A percentile compares a stretch with the other conserved stretches of the same genome.
These are phyloP conservation scores for Cytospora chrysosperma DNA, from an alignment of 2,329 filamentous ascomycete species.

Conservation along the genomic window DNA sequence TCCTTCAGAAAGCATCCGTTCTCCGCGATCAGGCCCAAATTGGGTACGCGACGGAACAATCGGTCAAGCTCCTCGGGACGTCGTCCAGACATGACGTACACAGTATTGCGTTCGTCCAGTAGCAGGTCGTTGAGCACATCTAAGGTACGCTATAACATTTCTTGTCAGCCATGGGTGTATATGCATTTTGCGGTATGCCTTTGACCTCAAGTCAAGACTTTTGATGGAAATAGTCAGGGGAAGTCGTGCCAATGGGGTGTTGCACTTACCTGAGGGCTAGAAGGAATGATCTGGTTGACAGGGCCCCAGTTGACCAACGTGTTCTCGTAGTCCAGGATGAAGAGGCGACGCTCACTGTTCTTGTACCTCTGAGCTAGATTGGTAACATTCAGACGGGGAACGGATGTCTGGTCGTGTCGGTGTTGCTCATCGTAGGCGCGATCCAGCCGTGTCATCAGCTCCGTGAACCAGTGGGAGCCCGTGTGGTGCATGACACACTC, in stretches of 20 bases:
- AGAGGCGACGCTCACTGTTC: constrained; percentile 66
- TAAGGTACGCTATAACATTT: constrained; percentile 63
- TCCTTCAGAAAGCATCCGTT: constrained; percentile 89
- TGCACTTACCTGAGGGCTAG: constrained; percentile 64
- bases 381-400: constrained; percentile 76
- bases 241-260: fast-evolving
- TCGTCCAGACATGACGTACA: constrained; percentile 92
- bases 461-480: constrained; percentile 81
- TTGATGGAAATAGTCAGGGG: too few relatives aligned
- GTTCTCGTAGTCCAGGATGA: constrained; percentile 92
- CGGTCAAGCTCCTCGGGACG: constrained; percentile 85
- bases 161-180: constrained; percentile 13
- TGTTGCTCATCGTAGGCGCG: constrained; percentile 82
- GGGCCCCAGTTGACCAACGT: constrained; percentile 87
- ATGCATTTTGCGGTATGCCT: not conserved
- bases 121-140: constrained; percentile 80
- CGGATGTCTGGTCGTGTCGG: constrained; percentile 77
- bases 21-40: constrained; percentile 87
- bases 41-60: constrained; percentile 79
- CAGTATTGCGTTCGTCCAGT: constrained; percentile 74
- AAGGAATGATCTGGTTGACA: constrained; percentile 78
- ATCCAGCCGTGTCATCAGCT: constrained; percentile 68
- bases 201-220: too few relatives aligned
- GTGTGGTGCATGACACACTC: constrained; percentile 76
- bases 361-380: constrained; percentile 66